Conservation (phyloP, 345 rosid genomes). For the Eutrema heterophyllum region DNA sequence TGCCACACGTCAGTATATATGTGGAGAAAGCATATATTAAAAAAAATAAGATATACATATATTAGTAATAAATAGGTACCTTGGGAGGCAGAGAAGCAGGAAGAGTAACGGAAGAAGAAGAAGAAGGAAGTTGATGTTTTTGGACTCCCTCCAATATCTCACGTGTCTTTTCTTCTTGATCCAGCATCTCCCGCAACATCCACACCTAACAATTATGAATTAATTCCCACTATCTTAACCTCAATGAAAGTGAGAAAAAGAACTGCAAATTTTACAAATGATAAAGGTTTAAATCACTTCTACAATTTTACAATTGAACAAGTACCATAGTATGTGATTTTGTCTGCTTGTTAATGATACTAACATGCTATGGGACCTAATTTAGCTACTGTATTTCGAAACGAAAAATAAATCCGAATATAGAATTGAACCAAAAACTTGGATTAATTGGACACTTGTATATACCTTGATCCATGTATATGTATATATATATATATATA, state of each 20-base stretch:
- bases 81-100: slow-evolving; percentile 80
- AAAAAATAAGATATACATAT: not conserved
- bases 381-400: not conserved
- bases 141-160: slow-evolving; percentile 58
- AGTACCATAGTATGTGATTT: not conserved
- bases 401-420: not conserved
- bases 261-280: not conserved
- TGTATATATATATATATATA: no score
- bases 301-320: not conserved
- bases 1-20: not conserved
- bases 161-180: slow-evolving; percentile 75
- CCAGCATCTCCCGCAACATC: slow-evolving; percentile 66
- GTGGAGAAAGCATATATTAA: not conserved
- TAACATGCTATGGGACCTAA: not conserved
- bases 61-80: slow-evolving; percentile 34
- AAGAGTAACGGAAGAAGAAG: slow-evolving; percentile 44
- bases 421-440: not conserved
- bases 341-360: not conserved
- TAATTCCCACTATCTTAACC: not conserved
- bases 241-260: not conserved
- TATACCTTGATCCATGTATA: not conserved
- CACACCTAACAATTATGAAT: slow-evolving; percentile 40
- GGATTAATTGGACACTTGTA: not conserved
- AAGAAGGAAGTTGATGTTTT: slow-evolving; percentile 35
- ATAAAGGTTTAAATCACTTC: not conserved